Evolutionary conservation across 306 rosid genomes (phyloP).

Genomic region (Prunus mume): DNA sequence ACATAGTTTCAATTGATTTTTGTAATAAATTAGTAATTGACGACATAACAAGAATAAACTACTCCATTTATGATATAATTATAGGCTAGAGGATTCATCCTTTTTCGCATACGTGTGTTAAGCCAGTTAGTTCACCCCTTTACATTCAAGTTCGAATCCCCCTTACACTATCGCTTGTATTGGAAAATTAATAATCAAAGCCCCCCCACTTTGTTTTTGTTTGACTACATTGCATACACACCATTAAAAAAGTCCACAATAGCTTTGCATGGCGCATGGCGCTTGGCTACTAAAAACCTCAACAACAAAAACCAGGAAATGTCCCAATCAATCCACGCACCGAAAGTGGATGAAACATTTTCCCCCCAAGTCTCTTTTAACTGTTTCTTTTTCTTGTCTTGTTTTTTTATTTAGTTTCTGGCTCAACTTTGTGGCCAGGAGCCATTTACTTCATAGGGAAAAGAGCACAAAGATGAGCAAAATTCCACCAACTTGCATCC

Average conservation of each 20-base stretch:
- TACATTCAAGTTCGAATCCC: no score
- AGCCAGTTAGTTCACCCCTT: no score
- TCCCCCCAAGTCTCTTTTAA: not conserved
- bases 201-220: not conserved
- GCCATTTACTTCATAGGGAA: not conserved
- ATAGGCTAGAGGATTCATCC: not conserved
- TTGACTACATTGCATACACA: no score
- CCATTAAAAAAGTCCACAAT: no score
- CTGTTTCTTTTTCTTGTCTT: not conserved
- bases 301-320: not conserved
- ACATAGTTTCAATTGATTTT: no score
- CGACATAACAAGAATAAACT: no score
- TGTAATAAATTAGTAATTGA: no score
- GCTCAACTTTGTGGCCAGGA: not conserved
- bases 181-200: no score
- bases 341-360: not conserved
- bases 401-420: not conserved
- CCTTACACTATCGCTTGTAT: no score
- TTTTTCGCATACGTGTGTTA: not conserved
- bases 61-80: not conserved
- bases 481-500: not conserved
- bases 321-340: not conserved
- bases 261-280: not conserved
- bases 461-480: not conserved
- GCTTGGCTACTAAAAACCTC: not conserved